Evolutionary conservation across 768 basidiomycete genomes (phyloP).

Genomic region (Tulasnella sp.): DNA sequence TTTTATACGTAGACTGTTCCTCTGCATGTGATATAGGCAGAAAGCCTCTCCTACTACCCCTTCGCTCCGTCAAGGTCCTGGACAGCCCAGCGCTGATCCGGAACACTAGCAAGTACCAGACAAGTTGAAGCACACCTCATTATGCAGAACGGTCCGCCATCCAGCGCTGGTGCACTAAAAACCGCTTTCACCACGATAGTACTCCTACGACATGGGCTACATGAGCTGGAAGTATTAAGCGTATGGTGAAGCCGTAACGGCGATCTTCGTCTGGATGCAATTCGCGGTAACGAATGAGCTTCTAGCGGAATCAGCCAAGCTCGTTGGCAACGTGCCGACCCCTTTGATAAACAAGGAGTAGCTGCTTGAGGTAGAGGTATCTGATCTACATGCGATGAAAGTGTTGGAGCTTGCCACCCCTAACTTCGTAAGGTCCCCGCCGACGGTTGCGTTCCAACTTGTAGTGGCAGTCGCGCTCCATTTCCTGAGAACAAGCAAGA

Average conservation of each 20-base stretch:
- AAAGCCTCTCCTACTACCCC: too few species aligned
- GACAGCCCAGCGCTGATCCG: too few species aligned
- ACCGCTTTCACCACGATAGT: too few species aligned
- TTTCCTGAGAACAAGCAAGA: not conserved
- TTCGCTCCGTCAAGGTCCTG: too few species aligned
- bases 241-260: not conserved
- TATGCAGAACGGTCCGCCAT: too few species aligned
- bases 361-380: not conserved
- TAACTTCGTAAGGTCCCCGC: not conserved
- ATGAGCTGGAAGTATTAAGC: too few species aligned
- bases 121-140: too few species aligned
- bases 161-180: too few species aligned
- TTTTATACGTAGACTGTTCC: too few species aligned
- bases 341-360: not conserved
- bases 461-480: not conserved
- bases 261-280: not conserved
- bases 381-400: not conserved
- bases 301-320: not conserved
- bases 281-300: not conserved
- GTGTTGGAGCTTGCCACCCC: not conserved
- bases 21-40: too few species aligned
- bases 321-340: not conserved
- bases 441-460: not conserved
- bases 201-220: not conserved
- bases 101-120: too few species aligned